Evolutionary conservation across 2,329 filamentous ascomycete genomes (phyloP), one percentile per base, ranked within the genome.

Genomic region (Ceratocystis harringtonii): DNA sequence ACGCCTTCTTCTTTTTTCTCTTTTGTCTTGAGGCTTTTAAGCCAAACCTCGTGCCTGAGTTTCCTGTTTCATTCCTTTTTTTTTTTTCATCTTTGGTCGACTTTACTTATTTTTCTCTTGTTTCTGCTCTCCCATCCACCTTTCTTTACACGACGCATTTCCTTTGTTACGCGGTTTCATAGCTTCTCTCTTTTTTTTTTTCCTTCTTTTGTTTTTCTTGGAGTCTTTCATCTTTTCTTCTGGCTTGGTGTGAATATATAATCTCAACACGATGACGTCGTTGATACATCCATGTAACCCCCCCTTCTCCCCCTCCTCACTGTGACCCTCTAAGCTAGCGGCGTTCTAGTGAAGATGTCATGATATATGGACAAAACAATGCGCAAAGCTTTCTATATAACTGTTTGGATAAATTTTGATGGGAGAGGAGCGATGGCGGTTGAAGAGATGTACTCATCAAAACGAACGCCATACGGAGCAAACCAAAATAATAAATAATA

Each of bases 231-330:
- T 62, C 32, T 25, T 48, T 45, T 25, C 48, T 12, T n/a, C n/a
- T 52, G 19, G 28, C 4, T 32, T 22, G 6, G 10, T 17, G 19
- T 62, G 8, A 17, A 48, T 41, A 62, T 48, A 43, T 32, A 62
- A n/a, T 62, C 41, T 62, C 41, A 19, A 7, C 43, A 43, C n/a
- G 41, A 48, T 48, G 61, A 48, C 48, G 61, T 62, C 61, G 10
- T 62, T 50, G 32, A 43, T 61, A 7, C 30, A n/a, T 32, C 28
- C 28, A 57, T 57, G 52, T 2, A 30, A 57, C 5, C 19, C 19
- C 12, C 15, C 8, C 44, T 48, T 15, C n/a, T 60, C 6, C 3
- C 8, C 36, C 28, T 32, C 1, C 17, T 12, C 3, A 61, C 6
- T 17, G 32, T 61, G 58, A 61, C n/a, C n/a, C 36, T 61, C 8